Base-by-base conservation (phyloP, 345 rosid species). In the Ceriops decandra region DNA sequence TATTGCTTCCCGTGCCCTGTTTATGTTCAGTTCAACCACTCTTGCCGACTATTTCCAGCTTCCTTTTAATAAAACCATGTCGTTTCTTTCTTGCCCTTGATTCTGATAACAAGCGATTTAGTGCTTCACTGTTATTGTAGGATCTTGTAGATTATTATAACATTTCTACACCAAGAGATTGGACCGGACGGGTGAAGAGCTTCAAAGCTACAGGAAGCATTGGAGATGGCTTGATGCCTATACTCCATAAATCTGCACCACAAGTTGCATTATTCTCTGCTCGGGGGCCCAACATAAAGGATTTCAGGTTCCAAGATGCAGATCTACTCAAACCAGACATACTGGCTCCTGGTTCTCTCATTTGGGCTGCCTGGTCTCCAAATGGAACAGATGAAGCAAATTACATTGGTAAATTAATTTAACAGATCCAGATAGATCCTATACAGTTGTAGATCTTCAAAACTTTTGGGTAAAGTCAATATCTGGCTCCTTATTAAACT, bases 361-460 rank as follows among this genome's bases (percentile, higher is more conserved):
- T 95, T 68, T 95, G 99, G 99, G 93, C 99, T 67, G 99, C 99
- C 38, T 95, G 99, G 99, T 91, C 99, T 58, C 88, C 85, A 22
- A 95, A 95, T 82, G 99, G 99, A 80, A 95, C 98, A 1, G 99
- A 95, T 67, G 99, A 95, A 69, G 81, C 92, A 74, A 95, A 95
- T 74, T 95, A 82, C 31, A 75, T 78, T 32, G 99, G 99, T 95
- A 88, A 85, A 63, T 11, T 57, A 22, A 56, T 57, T 47, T 36
- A 38, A 36, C 24, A 11, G 62, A 24, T 68, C 51, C 35, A 28
- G 28, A 56, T 60, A 52, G 49, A 62, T 22, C 38, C 56, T 30
- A 30, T 36, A 7, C 6, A 21, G 46, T 28, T 26, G 22, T 24
- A 4, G 28, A 11, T 56, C 28, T 13, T 56, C 58, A n/a, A 54